Conservation (phyloP, 202 grass and related monocot genomes). For the Setaria italica region DNA sequence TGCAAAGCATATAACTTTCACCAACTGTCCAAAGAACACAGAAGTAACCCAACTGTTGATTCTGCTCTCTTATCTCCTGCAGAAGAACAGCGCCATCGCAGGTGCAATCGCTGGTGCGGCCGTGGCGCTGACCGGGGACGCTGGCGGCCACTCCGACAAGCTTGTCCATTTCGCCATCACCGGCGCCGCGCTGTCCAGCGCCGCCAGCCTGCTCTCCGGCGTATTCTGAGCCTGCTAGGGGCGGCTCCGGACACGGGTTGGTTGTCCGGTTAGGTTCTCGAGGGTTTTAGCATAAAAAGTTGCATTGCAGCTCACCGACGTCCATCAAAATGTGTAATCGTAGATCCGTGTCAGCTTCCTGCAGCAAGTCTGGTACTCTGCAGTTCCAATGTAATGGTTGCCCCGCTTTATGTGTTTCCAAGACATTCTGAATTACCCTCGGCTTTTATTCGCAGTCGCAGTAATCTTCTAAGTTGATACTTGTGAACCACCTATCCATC, state of each 20-base stretch:
- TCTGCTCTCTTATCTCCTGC: not conserved
- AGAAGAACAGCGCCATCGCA: constrained; percentile 70
- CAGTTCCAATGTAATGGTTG: not conserved
- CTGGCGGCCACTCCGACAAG: constrained; percentile 49
- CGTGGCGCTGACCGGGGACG: constrained; percentile 54
- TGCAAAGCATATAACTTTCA: not conserved
- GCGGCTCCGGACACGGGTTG: not conserved
- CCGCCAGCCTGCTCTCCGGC: constrained; percentile 57
- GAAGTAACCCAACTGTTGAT: not conserved
- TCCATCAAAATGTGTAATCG: constrained; percentile 1
- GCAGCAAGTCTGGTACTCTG: not conserved
- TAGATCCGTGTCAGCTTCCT: not conserved
- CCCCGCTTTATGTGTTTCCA: not conserved
- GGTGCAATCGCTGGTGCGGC: constrained; percentile 60
- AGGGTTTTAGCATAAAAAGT: constrained; percentile 5
- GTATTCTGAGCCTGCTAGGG: constrained; percentile 22
- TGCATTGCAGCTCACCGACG: constrained; percentile 1
- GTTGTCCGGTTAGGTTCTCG: not conserved
- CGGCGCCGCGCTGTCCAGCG: constrained; percentile 55
- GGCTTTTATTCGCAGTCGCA: not conserved
- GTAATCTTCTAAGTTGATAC: not conserved
- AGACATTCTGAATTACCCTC: not conserved
- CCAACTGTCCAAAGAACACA: not conserved
- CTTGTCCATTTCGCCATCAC: constrained; percentile 74
- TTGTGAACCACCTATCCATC: not conserved